Percentiles rank a stretch among this genome's conserved stretches.
phyloP scores from a whole-genome alignment of 352 stramenopile genomes.

The Globisporangium nunn region DNA sequence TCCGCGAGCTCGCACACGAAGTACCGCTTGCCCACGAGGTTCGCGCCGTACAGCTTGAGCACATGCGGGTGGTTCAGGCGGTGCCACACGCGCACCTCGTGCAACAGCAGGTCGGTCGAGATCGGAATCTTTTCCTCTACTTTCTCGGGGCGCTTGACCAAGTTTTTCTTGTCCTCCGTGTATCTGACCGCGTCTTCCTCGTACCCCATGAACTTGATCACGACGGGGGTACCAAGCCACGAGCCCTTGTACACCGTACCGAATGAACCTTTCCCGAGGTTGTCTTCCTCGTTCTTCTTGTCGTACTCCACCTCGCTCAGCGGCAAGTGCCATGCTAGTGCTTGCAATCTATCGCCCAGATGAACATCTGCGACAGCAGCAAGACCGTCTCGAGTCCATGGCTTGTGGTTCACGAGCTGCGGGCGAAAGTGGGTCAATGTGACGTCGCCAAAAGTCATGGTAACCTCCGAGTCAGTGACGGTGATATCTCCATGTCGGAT shows the following conservation, averaged over 20 bases:
- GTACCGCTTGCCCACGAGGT: not conserved
- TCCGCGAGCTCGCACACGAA: conserved; percentile 3
- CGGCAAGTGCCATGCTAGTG: no score
- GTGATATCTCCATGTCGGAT: no score
- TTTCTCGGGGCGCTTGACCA: no score
- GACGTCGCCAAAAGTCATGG: no score
- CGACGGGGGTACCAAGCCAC: not conserved
- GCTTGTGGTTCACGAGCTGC: not conserved
- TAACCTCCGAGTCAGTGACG: no score
- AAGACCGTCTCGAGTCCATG: not conserved
- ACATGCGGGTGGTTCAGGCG: conserved; percentile 7
- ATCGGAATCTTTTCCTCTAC: no score
- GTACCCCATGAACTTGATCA: conserved; percentile 9
- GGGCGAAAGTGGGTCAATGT: no score
- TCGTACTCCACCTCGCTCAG: no score
- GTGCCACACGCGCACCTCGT: conserved; percentile 3
- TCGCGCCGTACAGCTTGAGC: conserved; percentile 2
- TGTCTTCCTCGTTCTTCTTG: not conserved
- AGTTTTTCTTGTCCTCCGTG: no score
- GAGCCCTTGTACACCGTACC: not conserved
- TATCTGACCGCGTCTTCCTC: conserved; percentile 1
- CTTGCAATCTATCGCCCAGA: no score
- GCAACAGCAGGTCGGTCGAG: not conserved
- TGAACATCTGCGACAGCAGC: not conserved
- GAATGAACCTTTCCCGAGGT: conserved; percentile 1